These are phyloP conservation scores for Bromus sterilis DNA, from an alignment of 176 grass and related monocot species.

Conservation along the genomic window DNA sequence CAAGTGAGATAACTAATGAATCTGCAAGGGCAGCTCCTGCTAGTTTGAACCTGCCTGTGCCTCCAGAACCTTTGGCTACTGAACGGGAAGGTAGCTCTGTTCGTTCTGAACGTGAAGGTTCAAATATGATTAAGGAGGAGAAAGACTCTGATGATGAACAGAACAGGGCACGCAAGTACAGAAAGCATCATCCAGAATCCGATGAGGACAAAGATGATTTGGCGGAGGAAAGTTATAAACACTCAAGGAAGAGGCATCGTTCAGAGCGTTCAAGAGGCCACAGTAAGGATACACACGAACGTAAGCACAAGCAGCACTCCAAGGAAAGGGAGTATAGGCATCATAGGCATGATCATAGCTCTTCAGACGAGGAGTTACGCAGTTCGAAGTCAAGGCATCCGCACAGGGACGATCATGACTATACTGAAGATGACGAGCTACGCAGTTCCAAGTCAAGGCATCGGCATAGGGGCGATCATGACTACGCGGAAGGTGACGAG, in stretches of 20 bases:
- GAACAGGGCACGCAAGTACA: constrained; percentile 23
- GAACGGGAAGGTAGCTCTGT: constrained; percentile 61
- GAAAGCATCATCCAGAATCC: constrained; percentile 18
- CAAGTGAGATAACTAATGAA: constrained; percentile 18
- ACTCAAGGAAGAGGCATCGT: constrained; percentile 46
- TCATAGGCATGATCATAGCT: constrained; percentile 26
- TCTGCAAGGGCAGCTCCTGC: constrained; percentile 7
- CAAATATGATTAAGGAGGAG: constrained; percentile 7
- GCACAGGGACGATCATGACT: constrained; percentile 2
- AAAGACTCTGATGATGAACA: constrained; percentile 34
- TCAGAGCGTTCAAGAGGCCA: constrained; percentile 45
- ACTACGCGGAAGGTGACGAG: constrained; percentile 28
- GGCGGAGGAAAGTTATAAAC: constrained; percentile 31
- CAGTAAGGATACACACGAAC: constrained; percentile 23
- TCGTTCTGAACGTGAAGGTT: constrained; percentile 25
- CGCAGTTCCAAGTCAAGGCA: constrained; percentile 39
- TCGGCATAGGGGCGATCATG: constrained; percentile 2
- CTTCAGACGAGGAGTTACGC: constrained; percentile 47
- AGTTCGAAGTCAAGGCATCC: constrained; percentile 38
- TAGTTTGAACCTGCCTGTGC: constrained; percentile 11
- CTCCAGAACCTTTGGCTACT: constrained; percentile 12
- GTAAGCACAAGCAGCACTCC: constrained; percentile 37
- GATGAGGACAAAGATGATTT: constrained; percentile 28
- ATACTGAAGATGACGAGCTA: constrained; percentile 42
- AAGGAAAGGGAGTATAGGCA: constrained; percentile 25